Base-by-base conservation (phyloP, 169 alveolate genomes). In the Cryptosporidium ubiquitum region DNA sequence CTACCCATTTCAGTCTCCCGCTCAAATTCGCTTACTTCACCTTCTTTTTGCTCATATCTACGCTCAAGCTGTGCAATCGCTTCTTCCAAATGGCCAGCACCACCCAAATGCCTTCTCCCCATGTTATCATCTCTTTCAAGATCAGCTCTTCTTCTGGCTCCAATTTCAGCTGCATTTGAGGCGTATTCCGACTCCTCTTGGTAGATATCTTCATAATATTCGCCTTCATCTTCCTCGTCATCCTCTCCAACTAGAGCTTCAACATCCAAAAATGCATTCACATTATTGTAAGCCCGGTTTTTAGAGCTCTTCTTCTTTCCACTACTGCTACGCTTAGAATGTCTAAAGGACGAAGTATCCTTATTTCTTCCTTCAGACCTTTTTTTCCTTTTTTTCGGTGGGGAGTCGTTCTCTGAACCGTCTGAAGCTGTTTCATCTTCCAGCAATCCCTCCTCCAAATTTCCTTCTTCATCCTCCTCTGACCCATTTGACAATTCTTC, bases 141-240 rank as follows among this genome's bases (percentile, higher is more conserved):
- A 51, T 58, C 85, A 20, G 84, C 86, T 29, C 31, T 47, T 42
- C 86, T 26, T 31, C 85, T 35, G 10, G 75, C 40, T 61, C 92
- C 69, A 84, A 92, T 69, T 85, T 75, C 94, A 10, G 91, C 91
- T 84, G 73, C 91, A 44, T 70, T 92, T 12, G 85, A 86, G 2
- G 74, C 79, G 40, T 89, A 92, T 12, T 93, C 95, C 12, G 84
- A 94, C 52, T 84, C 95, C 92, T 69, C 96, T 55, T 52, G 86
- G 73, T 69, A 93, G 95, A 66, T 94, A 74, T 95, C 97, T 31
- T 95, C 94, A 70, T 92, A 91, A 73, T 93, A 94, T 0, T 94
- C 94, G 40, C 94, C 95, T 14, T 93, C 97, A 68, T 95, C 94
- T 37, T 94, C 97, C 47, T 94, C 97, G 42, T 92, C 97, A 93